These are phyloP conservation scores for Colletotrichum neosansevieriae DNA, from an alignment of 2,329 filamentous ascomycete species.

Conservation along the genomic window DNA sequence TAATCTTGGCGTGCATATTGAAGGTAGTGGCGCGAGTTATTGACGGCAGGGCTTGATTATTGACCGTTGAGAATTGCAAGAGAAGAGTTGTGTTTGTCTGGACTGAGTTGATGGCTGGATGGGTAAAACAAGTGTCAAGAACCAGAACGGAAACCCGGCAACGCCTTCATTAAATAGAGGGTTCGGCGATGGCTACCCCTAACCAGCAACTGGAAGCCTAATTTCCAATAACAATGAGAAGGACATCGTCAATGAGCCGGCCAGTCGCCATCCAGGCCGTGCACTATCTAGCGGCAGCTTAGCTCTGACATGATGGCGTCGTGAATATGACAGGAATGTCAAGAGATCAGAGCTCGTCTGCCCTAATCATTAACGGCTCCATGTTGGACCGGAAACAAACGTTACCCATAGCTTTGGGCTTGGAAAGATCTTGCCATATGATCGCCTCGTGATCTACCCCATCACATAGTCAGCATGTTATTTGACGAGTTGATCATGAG, in stretches of 20 bases:
- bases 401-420: background rate
- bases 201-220: conserved; percentile 10
- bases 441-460: background rate
- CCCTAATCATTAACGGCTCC: background rate
- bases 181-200: conserved; percentile 3
- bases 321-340: background rate
- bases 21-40: background rate
- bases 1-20: conserved; percentile 45
- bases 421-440: background rate
- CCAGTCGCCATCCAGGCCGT: background rate
- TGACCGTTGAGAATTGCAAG: background rate
- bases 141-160: background rate
- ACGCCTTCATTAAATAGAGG: background rate
- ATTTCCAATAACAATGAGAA: conserved; percentile 13
- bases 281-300: conserved; percentile 9
- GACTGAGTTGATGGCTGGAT: background rate
- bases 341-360: background rate
- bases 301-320: conserved; percentile 15
- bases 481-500: background rate
- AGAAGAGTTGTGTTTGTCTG: background rate
- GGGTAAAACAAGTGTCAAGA: background rate
- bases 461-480: background rate
- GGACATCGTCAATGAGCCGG: background rate
- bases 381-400: background rate
- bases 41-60: background rate